phyloP scores from a whole-genome alignment of 352 stramenopile species.

The Phytophthora colocasiae region DNA sequence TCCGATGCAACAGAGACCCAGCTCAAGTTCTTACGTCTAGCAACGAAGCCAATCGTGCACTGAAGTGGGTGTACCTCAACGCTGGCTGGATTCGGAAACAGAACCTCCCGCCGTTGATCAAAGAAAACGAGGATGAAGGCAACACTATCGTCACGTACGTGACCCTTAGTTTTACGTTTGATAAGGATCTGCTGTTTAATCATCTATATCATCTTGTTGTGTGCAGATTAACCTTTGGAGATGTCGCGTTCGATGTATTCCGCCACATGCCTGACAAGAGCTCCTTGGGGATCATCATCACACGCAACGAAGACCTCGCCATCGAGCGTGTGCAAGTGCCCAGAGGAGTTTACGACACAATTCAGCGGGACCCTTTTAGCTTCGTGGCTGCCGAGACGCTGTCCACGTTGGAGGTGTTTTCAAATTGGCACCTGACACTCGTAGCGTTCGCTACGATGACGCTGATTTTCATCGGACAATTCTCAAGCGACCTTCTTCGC shows the following conservation, averaged over 20 bases:
- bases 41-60: conserved; percentile 69
- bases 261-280: conserved; percentile 88
- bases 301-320: conserved; percentile 56
- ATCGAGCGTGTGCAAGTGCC: conserved; percentile 75
- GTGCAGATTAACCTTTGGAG: conserved; percentile 58
- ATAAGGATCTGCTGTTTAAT: neutral
- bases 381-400: conserved; percentile 88
- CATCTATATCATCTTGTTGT: conserved; percentile 5
- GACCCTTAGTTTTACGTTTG: neutral
- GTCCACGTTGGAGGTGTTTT: conserved; percentile 85
- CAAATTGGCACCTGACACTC: conserved; percentile 75
- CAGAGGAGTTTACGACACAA: conserved; percentile 73
- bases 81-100: conserved; percentile 86
- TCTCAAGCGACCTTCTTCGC: conserved; percentile 72
- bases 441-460: conserved; percentile 85
- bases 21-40: conserved; percentile 72
- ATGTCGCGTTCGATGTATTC: conserved; percentile 86
- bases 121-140: conserved; percentile 27
- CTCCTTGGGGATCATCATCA: conserved; percentile 66
- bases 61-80: conserved; percentile 91
- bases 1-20: conserved; percentile 54
- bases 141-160: conserved; percentile 51
- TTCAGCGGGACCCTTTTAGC: conserved; percentile 89
- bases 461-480: conserved; percentile 87
- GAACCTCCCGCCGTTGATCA: conserved; percentile 53